A percentile compares a stretch with the other conserved stretches of the same genome.
phyloP scores from a whole-genome alignment of 176 grass and related monocot genomes.

The Triticum turgidum region DNA sequence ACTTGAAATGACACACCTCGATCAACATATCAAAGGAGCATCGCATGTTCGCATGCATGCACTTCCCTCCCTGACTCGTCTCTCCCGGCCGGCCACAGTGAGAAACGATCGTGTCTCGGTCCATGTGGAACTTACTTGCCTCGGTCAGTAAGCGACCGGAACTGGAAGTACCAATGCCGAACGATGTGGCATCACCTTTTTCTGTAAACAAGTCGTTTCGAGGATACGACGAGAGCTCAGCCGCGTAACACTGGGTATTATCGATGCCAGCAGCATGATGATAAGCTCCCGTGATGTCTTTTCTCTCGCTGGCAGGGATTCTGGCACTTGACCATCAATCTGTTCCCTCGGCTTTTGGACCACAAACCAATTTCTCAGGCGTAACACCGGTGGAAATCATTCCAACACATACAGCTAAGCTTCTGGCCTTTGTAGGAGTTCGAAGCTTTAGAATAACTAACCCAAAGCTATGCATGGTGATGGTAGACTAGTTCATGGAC shows the following conservation, averaged over 20 bases:
- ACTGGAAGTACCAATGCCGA: background rate
- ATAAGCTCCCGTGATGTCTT: constrained; percentile 35
- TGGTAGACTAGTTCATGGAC: constrained; percentile 17
- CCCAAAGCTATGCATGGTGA: constrained; percentile 15
- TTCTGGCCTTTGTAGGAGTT: constrained; percentile 45
- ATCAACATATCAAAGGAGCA: background rate
- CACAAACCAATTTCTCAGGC: constrained; percentile 34
- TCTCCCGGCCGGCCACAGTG: background rate
- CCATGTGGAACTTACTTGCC: background rate
- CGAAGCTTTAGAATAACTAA: constrained; percentile 32
- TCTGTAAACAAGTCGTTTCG: background rate
- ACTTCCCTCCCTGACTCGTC: no score
- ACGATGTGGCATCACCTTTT: background rate
- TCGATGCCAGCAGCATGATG: constrained; percentile 41
- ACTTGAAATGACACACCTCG: constrained; percentile 4
- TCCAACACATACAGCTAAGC: constrained; percentile 9
- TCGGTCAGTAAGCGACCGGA: background rate
- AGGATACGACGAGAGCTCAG: background rate
- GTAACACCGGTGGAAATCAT: constrained; percentile 33
- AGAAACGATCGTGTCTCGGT: background rate
- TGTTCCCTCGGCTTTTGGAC: constrained; percentile 38
- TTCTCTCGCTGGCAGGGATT: constrained; percentile 16
- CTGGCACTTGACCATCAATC: constrained; percentile 23
- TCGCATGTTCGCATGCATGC: background rate
- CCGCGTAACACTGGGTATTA: background rate